Conservation (phyloP, 257 asterid species). For the Solanum clarkiae region DNA sequence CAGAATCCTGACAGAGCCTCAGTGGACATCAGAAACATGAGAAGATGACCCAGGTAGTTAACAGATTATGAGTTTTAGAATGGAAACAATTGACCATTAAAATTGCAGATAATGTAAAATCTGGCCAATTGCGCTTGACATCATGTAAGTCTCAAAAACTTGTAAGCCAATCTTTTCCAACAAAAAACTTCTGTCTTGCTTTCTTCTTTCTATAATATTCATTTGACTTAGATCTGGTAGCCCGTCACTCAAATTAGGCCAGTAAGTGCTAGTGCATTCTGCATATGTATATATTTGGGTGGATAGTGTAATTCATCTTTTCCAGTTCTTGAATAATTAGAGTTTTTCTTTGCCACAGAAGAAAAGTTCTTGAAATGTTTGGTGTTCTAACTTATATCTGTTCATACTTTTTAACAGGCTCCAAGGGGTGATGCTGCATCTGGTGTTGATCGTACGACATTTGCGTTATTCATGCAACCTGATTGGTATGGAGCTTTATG, state of each 20-base stretch:
- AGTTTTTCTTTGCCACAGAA: not conserved
- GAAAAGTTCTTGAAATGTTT: not conserved
- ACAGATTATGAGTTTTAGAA: not conserved
- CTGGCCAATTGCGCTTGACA: not conserved
- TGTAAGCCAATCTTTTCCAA: not conserved
- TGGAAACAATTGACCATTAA: not conserved
- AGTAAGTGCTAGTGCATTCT: not conserved
- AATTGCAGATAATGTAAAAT: not conserved
- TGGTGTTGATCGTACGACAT: slow-evolving; percentile 79
- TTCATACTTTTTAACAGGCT: slow-evolving; percentile 32
- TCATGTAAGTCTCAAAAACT: not conserved
- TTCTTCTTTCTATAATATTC: not conserved
- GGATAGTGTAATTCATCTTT: not conserved
- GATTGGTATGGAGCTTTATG: slow-evolving; percentile 44
- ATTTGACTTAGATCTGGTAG: not conserved
- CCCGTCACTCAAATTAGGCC: not conserved
- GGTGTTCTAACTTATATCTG: not conserved
- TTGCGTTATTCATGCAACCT: slow-evolving; percentile 95
- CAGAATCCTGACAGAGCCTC: not conserved
- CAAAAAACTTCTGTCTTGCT: not conserved
- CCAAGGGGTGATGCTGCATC: slow-evolving; percentile 55
- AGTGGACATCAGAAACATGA: not conserved
- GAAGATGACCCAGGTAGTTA: not conserved
- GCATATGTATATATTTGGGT: not conserved
- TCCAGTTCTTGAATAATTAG: not conserved